Percentiles rank a stretch among this genome's conserved stretches.
phyloP scores from a whole-genome alignment of 805 yeast genomes.

The Nakazawaea molendinolei region DNA sequence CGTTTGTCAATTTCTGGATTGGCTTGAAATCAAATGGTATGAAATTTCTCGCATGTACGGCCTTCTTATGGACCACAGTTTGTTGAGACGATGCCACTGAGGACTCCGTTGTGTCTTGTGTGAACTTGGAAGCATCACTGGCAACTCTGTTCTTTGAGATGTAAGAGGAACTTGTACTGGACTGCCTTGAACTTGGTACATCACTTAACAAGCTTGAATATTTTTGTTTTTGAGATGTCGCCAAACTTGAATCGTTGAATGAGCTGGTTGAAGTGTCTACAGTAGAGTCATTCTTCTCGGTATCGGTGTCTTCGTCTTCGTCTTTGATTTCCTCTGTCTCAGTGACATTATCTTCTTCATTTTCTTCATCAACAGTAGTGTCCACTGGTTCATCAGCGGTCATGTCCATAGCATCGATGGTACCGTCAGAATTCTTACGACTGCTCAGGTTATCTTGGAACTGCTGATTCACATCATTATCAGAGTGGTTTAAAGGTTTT shows the following conservation, averaged over 20 bases:
- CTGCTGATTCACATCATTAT: no score
- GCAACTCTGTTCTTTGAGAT: conserved; percentile 9
- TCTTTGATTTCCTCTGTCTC: conserved; percentile 5
- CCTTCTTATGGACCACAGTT: no score
- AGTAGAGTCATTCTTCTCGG: conserved; percentile 1
- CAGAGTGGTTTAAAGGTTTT: conserved; percentile 2
- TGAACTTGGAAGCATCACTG: conserved; percentile 14
- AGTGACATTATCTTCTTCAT: conserved; percentile 8
- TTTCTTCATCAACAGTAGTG: conserved; percentile 10
- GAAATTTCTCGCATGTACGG: background rate
- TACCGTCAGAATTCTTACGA: no score
- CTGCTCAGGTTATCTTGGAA: no score
- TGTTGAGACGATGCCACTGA: conserved; percentile 29
- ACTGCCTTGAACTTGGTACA: conserved; percentile 9
- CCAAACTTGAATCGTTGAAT: background rate
- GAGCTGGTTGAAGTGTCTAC: background rate
- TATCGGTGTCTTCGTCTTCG: conserved; percentile 8
- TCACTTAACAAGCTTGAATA: conserved; percentile 9
- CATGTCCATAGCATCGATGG: background rate
- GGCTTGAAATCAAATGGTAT: conserved; percentile 29
- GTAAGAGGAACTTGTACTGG: conserved; percentile 16
- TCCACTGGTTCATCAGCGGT: conserved; percentile 5
- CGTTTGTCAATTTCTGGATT: conserved; percentile 32
- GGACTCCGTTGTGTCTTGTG: conserved; percentile 5
- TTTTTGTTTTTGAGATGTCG: background rate